Evolutionary conservation across 1,139 yeast species (phyloP).

Genomic region (Hyphopichia fennica): DNA sequence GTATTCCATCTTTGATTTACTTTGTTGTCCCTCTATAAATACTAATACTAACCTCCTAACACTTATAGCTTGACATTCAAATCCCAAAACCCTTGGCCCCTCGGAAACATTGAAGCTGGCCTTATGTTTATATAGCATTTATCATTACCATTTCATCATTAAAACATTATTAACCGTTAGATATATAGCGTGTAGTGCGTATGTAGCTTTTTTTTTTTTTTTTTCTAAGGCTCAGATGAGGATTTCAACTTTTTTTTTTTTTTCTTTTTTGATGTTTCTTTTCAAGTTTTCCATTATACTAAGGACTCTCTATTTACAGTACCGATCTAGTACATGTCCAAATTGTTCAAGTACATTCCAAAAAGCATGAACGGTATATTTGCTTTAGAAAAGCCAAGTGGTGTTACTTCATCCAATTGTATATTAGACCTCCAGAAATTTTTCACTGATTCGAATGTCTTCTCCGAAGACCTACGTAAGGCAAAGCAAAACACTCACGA

Average conservation of each 20-base stretch:
- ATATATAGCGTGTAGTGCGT: too few species aligned
- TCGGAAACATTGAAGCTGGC: background rate
- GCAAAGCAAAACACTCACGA: constrained; percentile 31
- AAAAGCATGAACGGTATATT: constrained; percentile 76
- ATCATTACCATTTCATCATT: too few species aligned
- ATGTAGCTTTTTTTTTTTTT: too few species aligned
- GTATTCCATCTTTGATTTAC: constrained; percentile 14
- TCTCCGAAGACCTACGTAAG: constrained; percentile 52
- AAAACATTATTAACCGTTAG: too few species aligned
- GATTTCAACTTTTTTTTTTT: too few species aligned
- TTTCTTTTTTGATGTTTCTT: too few species aligned
- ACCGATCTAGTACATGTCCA: background rate
- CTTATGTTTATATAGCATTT: too few species aligned
- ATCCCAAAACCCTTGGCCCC: constrained; percentile 39
- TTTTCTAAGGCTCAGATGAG: too few species aligned
- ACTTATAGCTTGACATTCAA: constrained; percentile 44
- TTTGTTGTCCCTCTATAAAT: background rate
- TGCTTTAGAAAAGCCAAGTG: constrained; percentile 90
- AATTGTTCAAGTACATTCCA: constrained; percentile 5
- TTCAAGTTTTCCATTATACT: too few species aligned
- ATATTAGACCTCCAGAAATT: constrained; percentile 63
- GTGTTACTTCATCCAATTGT: constrained; percentile 76
- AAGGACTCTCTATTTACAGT: too few species aligned
- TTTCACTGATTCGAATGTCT: constrained; percentile 61
- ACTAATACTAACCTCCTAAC: constrained; percentile 9